Evolutionary conservation across 2,329 filamentous ascomycete species (phyloP).

Genomic region (Cordyceps javanica): DNA sequence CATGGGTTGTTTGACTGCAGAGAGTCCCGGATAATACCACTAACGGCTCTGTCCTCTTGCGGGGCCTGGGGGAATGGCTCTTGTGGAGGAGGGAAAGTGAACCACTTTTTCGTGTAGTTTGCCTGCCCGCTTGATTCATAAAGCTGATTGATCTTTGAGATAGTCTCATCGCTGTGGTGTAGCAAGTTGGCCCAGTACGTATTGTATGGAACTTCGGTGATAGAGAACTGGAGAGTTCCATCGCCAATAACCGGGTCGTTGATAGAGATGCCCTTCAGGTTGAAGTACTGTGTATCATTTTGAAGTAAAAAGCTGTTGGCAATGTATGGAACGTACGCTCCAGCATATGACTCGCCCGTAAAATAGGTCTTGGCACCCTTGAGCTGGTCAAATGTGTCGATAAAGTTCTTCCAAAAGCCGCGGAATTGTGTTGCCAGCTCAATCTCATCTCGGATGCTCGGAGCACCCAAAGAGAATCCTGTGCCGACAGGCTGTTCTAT

Average conservation of each 20-base stretch:
- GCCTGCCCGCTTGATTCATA: conserved; percentile 57
- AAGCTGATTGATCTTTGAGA: conserved; percentile 42
- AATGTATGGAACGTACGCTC: conserved; percentile 65
- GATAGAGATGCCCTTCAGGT: conserved; percentile 62
- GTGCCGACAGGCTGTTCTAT: conserved; percentile 63
- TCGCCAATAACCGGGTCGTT: conserved; percentile 63
- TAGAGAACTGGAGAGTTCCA: conserved; percentile 35
- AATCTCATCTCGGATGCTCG: conserved; percentile 56
- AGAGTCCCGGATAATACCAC: conserved; percentile 48
- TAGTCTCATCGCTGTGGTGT: conserved; percentile 56
- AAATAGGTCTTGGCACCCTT: conserved; percentile 62
- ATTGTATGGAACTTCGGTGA: conserved; percentile 51
- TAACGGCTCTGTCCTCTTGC: conserved; percentile 52
- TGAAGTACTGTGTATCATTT: conserved; percentile 59
- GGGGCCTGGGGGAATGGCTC: conserved; percentile 38
- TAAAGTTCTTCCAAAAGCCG: conserved; percentile 68
- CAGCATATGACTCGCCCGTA: conserved; percentile 63
- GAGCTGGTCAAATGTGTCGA: conserved; percentile 54
- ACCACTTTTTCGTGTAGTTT: conserved; percentile 52
- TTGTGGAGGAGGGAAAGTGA: conserved; percentile 65
- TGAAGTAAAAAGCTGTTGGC: conserved; percentile 64
- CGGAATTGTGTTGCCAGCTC: conserved; percentile 62
- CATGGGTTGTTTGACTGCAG: conserved; percentile 59
- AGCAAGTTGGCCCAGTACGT: conserved; percentile 57
- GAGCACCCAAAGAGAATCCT: conserved; percentile 60